Conservation (phyloP, 257 asterid species). For the Solanum arcanum region DNA sequence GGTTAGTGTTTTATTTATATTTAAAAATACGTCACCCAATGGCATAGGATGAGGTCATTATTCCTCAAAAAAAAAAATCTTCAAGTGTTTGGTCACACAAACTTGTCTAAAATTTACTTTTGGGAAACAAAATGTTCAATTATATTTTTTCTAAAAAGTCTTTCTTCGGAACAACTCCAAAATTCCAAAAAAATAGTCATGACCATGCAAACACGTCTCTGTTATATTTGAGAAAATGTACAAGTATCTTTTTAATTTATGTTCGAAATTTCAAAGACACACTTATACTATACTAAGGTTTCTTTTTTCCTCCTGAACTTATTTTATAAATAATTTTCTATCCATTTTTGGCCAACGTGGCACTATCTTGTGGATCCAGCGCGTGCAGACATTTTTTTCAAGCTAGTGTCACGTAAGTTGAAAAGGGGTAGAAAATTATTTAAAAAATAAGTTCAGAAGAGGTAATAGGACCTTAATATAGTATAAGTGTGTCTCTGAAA, state of each 20-base stretch:
- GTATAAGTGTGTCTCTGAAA: no score
- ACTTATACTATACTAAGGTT: no score
- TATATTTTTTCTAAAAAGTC: background rate
- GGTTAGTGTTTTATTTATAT: background rate
- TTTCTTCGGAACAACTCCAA: background rate
- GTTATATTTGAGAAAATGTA: background rate
- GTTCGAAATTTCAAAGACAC: no score
- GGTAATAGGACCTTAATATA: no score
- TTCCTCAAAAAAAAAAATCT: background rate
- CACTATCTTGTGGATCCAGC: no score
- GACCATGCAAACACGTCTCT: background rate
- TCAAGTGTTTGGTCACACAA: background rate
- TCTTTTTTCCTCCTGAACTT: no score
- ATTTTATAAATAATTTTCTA: no score
- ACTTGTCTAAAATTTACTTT: background rate
- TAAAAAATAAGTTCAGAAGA: no score
- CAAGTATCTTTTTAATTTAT: no score
- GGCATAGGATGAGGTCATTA: background rate
- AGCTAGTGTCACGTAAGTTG: no score
- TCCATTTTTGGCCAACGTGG: fast-evolving
- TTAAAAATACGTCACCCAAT: background rate
- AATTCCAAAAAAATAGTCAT: background rate
- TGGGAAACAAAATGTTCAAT: background rate
- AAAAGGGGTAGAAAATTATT: no score
- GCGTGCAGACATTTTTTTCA: no score